phyloP scores from a whole-genome alignment of 2,329 filamentous ascomycete species.

The Penicillium polonicum region DNA sequence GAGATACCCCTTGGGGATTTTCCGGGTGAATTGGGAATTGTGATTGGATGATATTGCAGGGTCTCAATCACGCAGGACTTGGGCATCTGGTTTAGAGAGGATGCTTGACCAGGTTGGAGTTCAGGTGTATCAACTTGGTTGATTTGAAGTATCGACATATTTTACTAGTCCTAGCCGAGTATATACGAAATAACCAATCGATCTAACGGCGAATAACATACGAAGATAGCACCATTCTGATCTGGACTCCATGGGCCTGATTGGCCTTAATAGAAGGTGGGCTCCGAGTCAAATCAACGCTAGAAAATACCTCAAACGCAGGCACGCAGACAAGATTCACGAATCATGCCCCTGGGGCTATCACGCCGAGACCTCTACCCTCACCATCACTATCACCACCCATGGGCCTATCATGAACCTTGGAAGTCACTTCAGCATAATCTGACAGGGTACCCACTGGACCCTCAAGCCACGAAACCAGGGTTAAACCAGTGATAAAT shows the following conservation, averaged over 20 bases:
- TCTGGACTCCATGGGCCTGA: background rate
- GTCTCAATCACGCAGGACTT: background rate
- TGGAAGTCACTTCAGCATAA: too few relatives aligned
- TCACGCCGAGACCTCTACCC: background rate
- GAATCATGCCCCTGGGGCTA: background rate
- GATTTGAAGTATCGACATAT: background rate
- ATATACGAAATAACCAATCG: background rate
- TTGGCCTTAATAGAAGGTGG: background rate
- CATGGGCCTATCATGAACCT: background rate
- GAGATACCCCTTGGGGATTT: background rate
- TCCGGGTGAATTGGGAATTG: background rate
- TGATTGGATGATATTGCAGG: background rate
- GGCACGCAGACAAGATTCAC: background rate
- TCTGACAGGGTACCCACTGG: background rate
- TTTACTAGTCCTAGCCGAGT: background rate
- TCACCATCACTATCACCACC: background rate
- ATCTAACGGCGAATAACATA: background rate
- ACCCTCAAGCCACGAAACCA: background rate
- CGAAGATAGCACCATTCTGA: background rate
- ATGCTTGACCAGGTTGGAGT: background rate
- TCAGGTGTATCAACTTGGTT: background rate
- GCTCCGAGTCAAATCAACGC: background rate
- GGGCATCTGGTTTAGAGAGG: background rate
- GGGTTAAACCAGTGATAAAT: background rate
- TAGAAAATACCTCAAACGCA: background rate